Conservation (phyloP, 208 protist genomes). For the Trypanosoma lewisi region DNA sequence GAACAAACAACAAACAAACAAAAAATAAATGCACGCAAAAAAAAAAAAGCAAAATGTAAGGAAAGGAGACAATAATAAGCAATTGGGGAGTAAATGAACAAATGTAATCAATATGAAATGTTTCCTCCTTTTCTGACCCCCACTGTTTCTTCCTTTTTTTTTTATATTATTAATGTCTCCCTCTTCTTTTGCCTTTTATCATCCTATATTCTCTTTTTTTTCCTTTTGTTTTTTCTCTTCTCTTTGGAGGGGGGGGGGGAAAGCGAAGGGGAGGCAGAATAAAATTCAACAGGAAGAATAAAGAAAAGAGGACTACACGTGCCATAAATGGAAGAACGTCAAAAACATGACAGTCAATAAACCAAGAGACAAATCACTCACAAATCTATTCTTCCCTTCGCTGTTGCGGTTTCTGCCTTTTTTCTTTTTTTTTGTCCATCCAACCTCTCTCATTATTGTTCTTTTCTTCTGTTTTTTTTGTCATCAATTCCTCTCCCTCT, state of each 20-base stretch:
- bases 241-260: constrained; percentile 1
- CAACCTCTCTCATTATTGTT: background rate
- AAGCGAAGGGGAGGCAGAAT: too few relatives aligned
- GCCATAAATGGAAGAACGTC: background rate
- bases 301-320: background rate
- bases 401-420: background rate
- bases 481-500: background rate
- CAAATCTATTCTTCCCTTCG: background rate
- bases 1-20: too few relatives aligned
- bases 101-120: background rate
- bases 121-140: background rate
- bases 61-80: too few relatives aligned
- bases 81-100: background rate
- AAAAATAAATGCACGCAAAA: too few relatives aligned
- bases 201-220: too few relatives aligned
- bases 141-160: background rate
- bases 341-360: too few relatives aligned
- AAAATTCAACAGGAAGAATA: background rate
- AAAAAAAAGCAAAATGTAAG: too few relatives aligned
- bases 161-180: background rate
- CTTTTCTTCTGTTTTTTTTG: background rate
- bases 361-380: too few relatives aligned
- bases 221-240: constrained; percentile 11
- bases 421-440: background rate
- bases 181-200: constrained; percentile 1